Evolutionary conservation across 768 basidiomycete species (phyloP).

Genomic region (Dendrothele bispora): DNA sequence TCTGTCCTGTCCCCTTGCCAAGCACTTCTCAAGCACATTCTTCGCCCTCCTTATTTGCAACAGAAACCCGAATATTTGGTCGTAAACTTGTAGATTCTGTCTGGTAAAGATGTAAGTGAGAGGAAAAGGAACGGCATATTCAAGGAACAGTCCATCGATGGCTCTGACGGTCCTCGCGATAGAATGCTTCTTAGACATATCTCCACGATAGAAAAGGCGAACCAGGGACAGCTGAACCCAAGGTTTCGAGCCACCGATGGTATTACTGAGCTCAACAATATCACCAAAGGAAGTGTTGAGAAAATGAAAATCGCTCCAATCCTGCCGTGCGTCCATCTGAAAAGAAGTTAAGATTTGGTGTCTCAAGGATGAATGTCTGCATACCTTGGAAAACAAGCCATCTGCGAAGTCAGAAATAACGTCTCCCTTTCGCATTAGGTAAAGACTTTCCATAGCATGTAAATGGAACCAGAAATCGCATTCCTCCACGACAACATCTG

Average conservation of each 20-base stretch:
- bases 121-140: conserved; percentile 82
- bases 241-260: conserved; percentile 34
- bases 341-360: background rate
- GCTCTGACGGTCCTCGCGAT: conserved; percentile 58
- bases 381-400: conserved; percentile 71
- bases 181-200: conserved; percentile 39
- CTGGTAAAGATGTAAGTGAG: conserved; percentile 76
- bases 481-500: conserved; percentile 61
- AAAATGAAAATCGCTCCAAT: conserved; percentile 84
- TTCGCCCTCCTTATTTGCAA: conserved; percentile 77
- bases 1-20: conserved; percentile 53
- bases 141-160: conserved; percentile 66
- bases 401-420: conserved; percentile 73
- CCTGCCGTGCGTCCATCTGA: conserved; percentile 73
- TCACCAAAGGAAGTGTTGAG: conserved; percentile 77
- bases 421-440: conserved; percentile 78
- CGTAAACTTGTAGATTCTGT: conserved; percentile 53
- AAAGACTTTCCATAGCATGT: conserved; percentile 63
- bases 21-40: conserved; percentile 64
- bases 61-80: conserved; percentile 68
- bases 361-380: conserved; percentile 3
- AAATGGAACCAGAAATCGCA: conserved; percentile 68
- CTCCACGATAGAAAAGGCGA: conserved; percentile 66
- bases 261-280: conserved; percentile 48
- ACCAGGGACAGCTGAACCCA: conserved; percentile 73